A percentile compares a stretch with the other conserved stretches of the same genome.
Evolutionary conservation across 441 rosid species (phyloP).

Genomic region (Erysimum pusillum): DNA sequence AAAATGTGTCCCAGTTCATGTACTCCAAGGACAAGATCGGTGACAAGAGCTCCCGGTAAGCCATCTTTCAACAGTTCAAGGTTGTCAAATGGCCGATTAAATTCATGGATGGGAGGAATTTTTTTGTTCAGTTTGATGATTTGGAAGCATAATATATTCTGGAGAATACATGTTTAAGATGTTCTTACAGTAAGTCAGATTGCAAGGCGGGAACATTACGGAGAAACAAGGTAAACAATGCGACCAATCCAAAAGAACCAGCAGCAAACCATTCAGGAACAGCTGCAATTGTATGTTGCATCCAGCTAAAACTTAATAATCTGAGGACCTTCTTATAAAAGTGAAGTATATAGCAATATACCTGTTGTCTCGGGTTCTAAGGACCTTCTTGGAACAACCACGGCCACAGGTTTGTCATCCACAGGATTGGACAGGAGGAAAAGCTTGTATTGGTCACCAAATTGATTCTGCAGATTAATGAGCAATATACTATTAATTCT

Average conservation of each 20-base stretch:
- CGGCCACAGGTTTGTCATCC: slow-evolving; percentile 96
- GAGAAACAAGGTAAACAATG: slow-evolving; percentile 86
- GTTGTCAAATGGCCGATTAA: slow-evolving; percentile 77
- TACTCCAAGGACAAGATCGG: slow-evolving; percentile 77
- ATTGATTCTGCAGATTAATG: slow-evolving; percentile 66
- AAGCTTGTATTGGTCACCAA: slow-evolving; percentile 84
- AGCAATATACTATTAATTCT: slow-evolving; percentile 12
- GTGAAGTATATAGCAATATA: slow-evolving; percentile 42
- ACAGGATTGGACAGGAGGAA: slow-evolving; percentile 90
- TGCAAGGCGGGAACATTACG: slow-evolving; percentile 92
- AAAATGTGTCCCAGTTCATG: slow-evolving; percentile 84
- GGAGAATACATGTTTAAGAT: slow-evolving; percentile 23
- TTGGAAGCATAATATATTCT: slow-evolving; percentile 12
- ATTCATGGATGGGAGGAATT: slow-evolving; percentile 2
- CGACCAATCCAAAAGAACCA: slow-evolving; percentile 86
- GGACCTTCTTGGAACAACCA: slow-evolving; percentile 84
- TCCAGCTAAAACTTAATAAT: neutral
- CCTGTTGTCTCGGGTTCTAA: slow-evolving; percentile 89
- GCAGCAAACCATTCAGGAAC: slow-evolving; percentile 99
- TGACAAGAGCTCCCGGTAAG: slow-evolving; percentile 88
- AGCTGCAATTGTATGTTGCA: slow-evolving; percentile 57
- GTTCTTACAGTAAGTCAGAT: slow-evolving; percentile 77
- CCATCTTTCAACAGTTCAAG: slow-evolving; percentile 74
- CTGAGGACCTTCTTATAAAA: slow-evolving; percentile 23
- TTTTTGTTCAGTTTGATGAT: neutral